phyloP scores from a whole-genome alignment of 345 rosid genomes.

The Citrus mangshanensis region DNA sequence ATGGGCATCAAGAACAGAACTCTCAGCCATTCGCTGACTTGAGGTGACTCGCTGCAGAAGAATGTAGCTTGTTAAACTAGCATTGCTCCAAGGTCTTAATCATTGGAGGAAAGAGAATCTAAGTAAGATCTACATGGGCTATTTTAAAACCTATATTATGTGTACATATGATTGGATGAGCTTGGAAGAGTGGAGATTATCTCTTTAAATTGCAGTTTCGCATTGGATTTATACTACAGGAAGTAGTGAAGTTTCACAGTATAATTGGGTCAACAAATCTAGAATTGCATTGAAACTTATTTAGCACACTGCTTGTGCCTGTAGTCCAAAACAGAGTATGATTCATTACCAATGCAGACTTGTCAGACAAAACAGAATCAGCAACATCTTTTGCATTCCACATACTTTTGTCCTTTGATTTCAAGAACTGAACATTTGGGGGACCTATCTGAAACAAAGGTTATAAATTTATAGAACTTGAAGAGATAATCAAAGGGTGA shows the following conservation, averaged over 20 bases:
- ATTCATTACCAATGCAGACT: constrained; percentile 76
- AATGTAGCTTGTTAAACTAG: constrained; percentile 13
- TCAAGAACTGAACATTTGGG: constrained; percentile 68
- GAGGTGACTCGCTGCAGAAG: constrained; percentile 84
- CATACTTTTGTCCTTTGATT: constrained; percentile 71
- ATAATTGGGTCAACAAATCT: neutral
- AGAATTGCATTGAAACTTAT: neutral
- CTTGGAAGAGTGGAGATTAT: neutral
- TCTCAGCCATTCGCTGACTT: constrained; percentile 82
- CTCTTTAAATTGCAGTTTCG: neutral
- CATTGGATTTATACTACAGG: neutral
- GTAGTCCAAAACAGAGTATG: neutral
- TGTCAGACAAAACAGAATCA: constrained; percentile 89
- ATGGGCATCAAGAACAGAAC: constrained; percentile 88
- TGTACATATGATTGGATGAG: neutral
- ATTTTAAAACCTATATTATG: neutral
- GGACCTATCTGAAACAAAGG: constrained; percentile 86
- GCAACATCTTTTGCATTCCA: constrained; percentile 91
- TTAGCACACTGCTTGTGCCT: neutral
- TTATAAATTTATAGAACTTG: constrained; percentile 28
- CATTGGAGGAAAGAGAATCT: constrained; percentile 7
- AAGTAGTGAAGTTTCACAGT: neutral
- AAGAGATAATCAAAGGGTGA: constrained; percentile 3
- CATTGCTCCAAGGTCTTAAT: constrained; percentile 12
- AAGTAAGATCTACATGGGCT: neutral